phyloP scores from a whole-genome alignment of 2,329 filamentous ascomycete species.

The Clonostachys chloroleuca region DNA sequence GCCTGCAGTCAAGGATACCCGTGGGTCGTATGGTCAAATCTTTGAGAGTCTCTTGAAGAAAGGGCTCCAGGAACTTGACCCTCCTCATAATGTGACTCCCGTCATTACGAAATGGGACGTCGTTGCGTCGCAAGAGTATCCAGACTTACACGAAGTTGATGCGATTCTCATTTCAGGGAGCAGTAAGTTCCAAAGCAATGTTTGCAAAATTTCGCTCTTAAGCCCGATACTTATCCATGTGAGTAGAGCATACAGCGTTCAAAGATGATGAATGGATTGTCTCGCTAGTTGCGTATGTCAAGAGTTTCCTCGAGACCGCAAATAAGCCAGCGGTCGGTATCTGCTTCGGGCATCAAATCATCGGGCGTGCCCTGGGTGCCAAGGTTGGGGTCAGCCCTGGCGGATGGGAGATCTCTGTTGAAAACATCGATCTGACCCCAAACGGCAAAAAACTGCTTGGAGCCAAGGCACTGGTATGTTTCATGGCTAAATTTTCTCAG shows the following conservation, averaged over 20 bases:
- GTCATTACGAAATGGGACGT: too few relatives aligned
- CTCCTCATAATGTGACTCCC: too few relatives aligned
- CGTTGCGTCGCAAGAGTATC: not conserved
- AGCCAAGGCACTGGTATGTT: not conserved
- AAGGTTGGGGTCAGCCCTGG: constrained; percentile 27
- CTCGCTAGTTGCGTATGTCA: constrained; percentile 30
- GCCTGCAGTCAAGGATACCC: constrained; percentile 12
- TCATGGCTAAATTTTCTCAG: too few relatives aligned
- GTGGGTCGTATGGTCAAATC: constrained; percentile 21
- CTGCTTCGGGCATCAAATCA: constrained; percentile 44
- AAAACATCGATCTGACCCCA: constrained; percentile 1
- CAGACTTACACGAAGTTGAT: constrained; percentile 12
- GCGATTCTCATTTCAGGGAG: constrained; percentile 24
- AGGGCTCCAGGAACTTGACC: constrained; percentile 11
- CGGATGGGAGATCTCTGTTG: constrained; percentile 30
- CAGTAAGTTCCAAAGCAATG: constrained; percentile 12
- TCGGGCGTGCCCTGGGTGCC: constrained; percentile 34
- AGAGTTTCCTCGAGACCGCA: constrained; percentile 19
- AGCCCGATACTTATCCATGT: too few relatives aligned
- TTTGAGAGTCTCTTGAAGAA: constrained; percentile 18
- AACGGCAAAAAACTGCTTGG: constrained; percentile 2
- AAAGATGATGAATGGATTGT: constrained; percentile 38
- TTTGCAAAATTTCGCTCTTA: not conserved
- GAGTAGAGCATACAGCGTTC: constrained; percentile 27
- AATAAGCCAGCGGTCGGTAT: constrained; percentile 37